Evolutionary conservation across 176 grass and related monocot species (phyloP).

Genomic region (Aegilops speltoides): DNA sequence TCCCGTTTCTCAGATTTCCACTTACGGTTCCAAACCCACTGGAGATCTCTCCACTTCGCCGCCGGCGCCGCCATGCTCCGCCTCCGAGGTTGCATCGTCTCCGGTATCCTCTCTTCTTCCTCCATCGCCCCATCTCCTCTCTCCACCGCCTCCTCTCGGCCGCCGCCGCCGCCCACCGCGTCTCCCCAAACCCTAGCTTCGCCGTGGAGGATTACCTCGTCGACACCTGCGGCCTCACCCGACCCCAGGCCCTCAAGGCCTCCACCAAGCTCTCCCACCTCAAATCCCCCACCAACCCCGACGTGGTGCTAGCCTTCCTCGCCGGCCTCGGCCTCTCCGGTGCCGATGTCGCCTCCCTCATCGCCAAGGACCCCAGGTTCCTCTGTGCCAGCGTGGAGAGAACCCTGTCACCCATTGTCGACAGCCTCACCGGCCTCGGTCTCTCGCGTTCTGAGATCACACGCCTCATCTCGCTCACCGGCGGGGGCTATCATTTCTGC

Average conservation of each 20-base stretch:
- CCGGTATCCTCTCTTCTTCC: too few relatives aligned
- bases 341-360: too few relatives aligned
- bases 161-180: too few relatives aligned
- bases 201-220: background rate
- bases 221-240: background rate
- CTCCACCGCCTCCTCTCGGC: too few relatives aligned
- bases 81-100: too few relatives aligned
- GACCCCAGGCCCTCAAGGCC: background rate
- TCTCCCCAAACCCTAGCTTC: background rate
- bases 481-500: fast-evolving
- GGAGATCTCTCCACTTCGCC: too few relatives aligned
- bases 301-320: background rate
- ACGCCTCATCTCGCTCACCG: background rate
- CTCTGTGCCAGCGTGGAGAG: too few relatives aligned
- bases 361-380: too few relatives aligned
- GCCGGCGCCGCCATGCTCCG: too few relatives aligned
- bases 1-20: too few relatives aligned
- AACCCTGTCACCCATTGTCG: background rate
- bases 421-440: background rate
- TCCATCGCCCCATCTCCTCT: too few relatives aligned
- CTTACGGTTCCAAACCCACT: too few relatives aligned
- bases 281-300: background rate
- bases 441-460: background rate
- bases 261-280: background rate
- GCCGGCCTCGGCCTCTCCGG: background rate